Conservation (phyloP, 208 protist genomes). For the Blastocrithidia nonstop region DNA sequence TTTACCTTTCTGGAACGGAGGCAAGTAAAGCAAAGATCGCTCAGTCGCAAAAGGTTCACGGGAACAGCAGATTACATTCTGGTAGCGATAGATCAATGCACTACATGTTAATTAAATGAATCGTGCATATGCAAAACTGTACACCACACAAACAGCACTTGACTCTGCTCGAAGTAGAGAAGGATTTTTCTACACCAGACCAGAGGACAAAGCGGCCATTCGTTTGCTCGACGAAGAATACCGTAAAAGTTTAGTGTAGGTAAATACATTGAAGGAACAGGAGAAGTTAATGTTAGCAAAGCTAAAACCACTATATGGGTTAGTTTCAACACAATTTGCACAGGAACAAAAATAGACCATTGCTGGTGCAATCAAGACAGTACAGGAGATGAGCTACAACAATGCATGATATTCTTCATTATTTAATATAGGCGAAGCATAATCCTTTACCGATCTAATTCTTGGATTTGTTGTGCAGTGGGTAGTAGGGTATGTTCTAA, state of each 20-base stretch:
- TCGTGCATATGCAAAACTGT: constrained; percentile 15
- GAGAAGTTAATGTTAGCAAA: constrained; percentile 58
- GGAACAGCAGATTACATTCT: constrained; percentile 50
- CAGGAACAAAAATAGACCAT: constrained; percentile 65
- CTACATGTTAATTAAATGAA: constrained; percentile 22
- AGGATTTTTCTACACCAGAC: constrained; percentile 52
- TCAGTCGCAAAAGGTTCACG: no score
- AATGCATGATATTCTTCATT: constrained; percentile 73
- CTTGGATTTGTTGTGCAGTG: constrained; percentile 65
- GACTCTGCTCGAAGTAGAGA: constrained; percentile 22
- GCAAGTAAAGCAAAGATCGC: no score
- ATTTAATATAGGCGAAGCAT: constrained; percentile 40
- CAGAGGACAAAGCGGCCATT: constrained; percentile 45
- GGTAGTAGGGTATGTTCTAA: constrained; percentile 52
- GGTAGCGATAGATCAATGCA: constrained; percentile 24
- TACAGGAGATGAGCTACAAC: constrained; percentile 63
- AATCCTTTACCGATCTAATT: constrained; percentile 64
- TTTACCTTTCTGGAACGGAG: no score
- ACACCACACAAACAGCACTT: constrained; percentile 21
- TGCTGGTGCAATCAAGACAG: constrained; percentile 19
- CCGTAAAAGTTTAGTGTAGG: constrained; percentile 14
- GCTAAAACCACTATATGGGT: constrained; percentile 78
- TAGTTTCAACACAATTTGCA: constrained; percentile 55
- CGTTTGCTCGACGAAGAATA: constrained; percentile 63
- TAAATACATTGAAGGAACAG: constrained; percentile 30